phyloP scores from a whole-genome alignment of 148 eudicot genomes.

The Polygonum aviculare region DNA sequence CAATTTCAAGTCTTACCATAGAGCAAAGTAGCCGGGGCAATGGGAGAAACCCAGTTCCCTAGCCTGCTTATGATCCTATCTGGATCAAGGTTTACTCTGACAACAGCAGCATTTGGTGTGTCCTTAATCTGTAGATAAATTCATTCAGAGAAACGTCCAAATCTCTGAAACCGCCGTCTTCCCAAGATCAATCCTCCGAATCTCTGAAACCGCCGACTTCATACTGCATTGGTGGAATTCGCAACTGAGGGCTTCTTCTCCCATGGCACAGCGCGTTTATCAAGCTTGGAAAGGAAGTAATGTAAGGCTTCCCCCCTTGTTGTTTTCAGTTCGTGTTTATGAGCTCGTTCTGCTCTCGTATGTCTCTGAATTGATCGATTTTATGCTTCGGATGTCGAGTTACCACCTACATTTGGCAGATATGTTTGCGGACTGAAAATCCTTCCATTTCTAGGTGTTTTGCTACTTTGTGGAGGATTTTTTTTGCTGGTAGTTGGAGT shows the following conservation, averaged over 20 bases:
- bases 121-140: conserved; percentile 39
- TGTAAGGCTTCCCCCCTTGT: conserved; percentile 12
- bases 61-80: conserved; percentile 55
- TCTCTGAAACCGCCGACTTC: too few relatives aligned
- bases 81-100: conserved; percentile 55
- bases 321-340: background rate
- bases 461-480: background rate
- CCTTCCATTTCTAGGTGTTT: background rate
- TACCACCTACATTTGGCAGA: background rate
- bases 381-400: background rate
- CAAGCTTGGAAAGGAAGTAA: conserved; percentile 22
- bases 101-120: conserved; percentile 39
- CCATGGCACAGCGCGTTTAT: conserved; percentile 7
- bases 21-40: conserved; percentile 72
- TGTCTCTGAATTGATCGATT: background rate
- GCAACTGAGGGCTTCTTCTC: conserved; percentile 1
- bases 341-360: background rate
- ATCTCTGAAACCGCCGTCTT: background rate
- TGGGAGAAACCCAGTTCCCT: conserved; percentile 73
- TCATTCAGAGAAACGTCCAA: background rate
- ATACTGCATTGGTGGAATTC: background rate
- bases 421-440: background rate
- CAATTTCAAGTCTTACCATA: conserved; percentile 43
- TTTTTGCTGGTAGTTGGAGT: background rate
- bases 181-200: too few relatives aligned